Conservation (phyloP, 352 stramenopile species). For the Globisporangium mamillatum region DNA sequence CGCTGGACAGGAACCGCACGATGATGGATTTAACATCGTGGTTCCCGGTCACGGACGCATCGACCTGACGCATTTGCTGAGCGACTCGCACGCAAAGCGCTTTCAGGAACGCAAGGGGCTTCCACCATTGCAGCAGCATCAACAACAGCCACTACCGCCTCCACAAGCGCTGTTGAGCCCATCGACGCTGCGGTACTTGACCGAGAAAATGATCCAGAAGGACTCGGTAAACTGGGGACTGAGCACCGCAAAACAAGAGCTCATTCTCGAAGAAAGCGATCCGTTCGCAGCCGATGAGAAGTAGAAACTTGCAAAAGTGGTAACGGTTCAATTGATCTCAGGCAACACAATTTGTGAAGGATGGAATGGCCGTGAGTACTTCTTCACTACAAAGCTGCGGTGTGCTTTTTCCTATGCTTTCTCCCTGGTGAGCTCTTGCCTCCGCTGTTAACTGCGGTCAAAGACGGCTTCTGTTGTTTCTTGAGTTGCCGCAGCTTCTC, state of each 20-base stretch:
- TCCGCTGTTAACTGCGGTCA: constrained; percentile 11
- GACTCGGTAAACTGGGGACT: constrained; percentile 24
- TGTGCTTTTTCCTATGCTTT: constrained; percentile 9
- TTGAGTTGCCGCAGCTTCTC: constrained; percentile 38
- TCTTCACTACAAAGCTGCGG: background rate
- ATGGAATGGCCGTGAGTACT: background rate
- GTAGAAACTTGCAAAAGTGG: constrained; percentile 11
- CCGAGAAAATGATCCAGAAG: constrained; percentile 51
- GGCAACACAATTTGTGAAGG: background rate
- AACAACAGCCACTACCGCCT: constrained; percentile 6
- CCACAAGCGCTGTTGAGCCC: constrained; percentile 54
- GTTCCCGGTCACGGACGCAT: constrained; percentile 47
- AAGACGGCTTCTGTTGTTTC: constrained; percentile 14
- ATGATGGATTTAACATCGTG: constrained; percentile 24
- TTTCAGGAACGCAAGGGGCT: constrained; percentile 34
- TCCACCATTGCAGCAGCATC: constrained; percentile 9
- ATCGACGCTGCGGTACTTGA: constrained; percentile 50
- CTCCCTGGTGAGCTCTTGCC: background rate
- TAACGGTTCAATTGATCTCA: background rate
- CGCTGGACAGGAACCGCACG: background rate
- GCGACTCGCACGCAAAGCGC: constrained; percentile 41
- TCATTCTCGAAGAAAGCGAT: constrained; percentile 33
- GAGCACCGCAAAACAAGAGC: constrained; percentile 24
- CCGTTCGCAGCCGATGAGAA: constrained; percentile 28
- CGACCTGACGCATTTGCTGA: constrained; percentile 51